Conservation (phyloP, 495 filamentous ascomycete species). For the Staphylotrichum tortipilum region DNA sequence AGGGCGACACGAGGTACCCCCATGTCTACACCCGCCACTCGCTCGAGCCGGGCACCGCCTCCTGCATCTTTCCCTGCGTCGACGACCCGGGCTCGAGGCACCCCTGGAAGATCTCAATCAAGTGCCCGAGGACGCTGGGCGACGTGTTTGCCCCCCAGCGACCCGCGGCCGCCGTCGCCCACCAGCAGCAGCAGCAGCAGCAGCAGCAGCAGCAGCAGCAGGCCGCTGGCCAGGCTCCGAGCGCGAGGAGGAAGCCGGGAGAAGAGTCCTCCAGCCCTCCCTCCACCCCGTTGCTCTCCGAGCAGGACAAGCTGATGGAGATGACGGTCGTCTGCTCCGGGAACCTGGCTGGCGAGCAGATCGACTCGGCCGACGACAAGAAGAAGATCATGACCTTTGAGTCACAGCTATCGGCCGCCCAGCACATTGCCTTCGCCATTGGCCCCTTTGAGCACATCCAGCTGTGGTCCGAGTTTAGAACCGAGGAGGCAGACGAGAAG, state of each 20-base stretch:
- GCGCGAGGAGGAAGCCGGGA: constrained; percentile 28
- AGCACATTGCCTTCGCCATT: constrained; percentile 84
- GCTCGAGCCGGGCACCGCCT: constrained; percentile 65
- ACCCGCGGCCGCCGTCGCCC: too few species aligned
- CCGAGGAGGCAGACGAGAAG: constrained; percentile 82
- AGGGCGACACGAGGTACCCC: constrained; percentile 71
- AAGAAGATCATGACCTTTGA: constrained; percentile 81
- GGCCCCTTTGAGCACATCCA: constrained; percentile 93
- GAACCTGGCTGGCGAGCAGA: constrained; percentile 70
- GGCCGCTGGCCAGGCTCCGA: constrained; percentile 1
- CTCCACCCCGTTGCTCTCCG: constrained; percentile 32
- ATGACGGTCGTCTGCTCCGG: constrained; percentile 86
- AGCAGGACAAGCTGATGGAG: constrained; percentile 79
- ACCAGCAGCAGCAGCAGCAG: too few species aligned
- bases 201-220: too few species aligned
- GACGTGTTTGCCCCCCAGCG: too few species aligned
- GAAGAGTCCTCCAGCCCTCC: constrained; percentile 24
- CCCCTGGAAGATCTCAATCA: constrained; percentile 81
- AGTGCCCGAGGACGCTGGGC: constrained; percentile 72
- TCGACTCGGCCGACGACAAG: constrained; percentile 60
- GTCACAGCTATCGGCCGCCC: constrained; percentile 58
- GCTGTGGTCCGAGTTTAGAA: constrained; percentile 71
- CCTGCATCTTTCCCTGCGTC: constrained; percentile 82
- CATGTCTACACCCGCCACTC: constrained; percentile 85
- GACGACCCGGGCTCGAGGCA: constrained; percentile 73